Evolutionary conservation across 2,329 filamentous ascomycete species (phyloP).

Genomic region (Aspergillus amoenus): DNA sequence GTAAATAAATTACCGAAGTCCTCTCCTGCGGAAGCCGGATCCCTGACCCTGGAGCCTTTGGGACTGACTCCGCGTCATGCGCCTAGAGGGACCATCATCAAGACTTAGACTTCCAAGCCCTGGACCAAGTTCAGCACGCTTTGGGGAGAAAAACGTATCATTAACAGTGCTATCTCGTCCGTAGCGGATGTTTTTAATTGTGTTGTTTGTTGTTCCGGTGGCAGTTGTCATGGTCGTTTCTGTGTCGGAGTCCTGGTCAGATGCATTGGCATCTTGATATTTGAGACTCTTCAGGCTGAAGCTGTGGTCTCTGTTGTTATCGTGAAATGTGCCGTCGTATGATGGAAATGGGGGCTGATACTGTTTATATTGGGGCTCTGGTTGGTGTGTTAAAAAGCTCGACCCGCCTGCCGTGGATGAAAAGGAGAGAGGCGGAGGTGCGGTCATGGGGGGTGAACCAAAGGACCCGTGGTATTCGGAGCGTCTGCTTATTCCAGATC

Average conservation of each 20-base stretch:
- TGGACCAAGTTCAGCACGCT: constrained; percentile 32
- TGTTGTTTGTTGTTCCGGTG: constrained; percentile 33
- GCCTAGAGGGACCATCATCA: constrained; percentile 32
- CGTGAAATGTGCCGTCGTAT: constrained; percentile 17
- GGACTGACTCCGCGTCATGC: constrained; percentile 37
- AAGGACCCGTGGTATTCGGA: constrained; percentile 21
- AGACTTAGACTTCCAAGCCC: constrained; percentile 35
- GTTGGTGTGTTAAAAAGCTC: constrained; percentile 28
- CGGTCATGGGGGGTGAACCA: constrained; percentile 17
- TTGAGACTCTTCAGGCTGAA: constrained; percentile 34
- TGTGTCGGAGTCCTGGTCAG: constrained; percentile 36
- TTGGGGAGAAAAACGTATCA: constrained; percentile 29
- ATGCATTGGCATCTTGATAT: constrained; percentile 30
- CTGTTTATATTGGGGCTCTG: constrained; percentile 25
- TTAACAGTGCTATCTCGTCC: constrained; percentile 22
- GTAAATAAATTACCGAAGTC: constrained; percentile 12
- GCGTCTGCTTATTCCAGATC: constrained; percentile 14
- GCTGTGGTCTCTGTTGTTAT: constrained; percentile 25
- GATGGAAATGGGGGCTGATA: constrained; percentile 24
- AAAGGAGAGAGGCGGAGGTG: constrained; percentile 30
- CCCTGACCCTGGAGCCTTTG: constrained; percentile 20
- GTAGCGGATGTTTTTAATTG: constrained; percentile 38
- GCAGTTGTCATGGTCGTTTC: constrained; percentile 37
- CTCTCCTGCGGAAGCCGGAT: constrained; percentile 14
- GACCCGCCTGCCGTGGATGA: constrained; percentile 26